Base-by-base conservation (phyloP, 2,329 filamentous ascomycete species). In the Epichloe brachyelytri region DNA sequence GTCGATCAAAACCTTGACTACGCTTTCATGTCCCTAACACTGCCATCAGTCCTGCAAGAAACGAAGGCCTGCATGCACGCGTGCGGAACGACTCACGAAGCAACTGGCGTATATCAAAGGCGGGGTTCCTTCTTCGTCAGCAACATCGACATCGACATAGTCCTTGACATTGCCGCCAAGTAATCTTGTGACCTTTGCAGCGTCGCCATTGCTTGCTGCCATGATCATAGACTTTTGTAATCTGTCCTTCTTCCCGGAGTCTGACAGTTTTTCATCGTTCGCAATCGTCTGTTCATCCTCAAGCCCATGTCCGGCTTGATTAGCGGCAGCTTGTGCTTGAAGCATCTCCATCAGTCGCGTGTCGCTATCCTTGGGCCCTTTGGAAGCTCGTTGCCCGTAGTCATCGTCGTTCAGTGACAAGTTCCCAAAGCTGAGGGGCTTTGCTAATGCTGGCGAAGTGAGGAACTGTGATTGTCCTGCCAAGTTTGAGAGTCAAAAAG, bases 41-140 rank as follows among this genome's bases (percentile, higher is more conserved):
- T 38, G 22, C 8, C 37, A 56, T 37, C 34, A 14, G 14, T 8
- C 43, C 14, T 53, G 55, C 30, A 56, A 30, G 30, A 30, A 30
- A 30, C 10, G 30, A 30, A 11, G 30, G 10, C 30, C 30, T 30
- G 11, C 48, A 57, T 14, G n/a, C 20, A 12, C 15, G 34, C 34
- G 30, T 4, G 6, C 5, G 5, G 26, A 15, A 17, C n/a, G 22
- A 65, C 84, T 67, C 68, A 88, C 90, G 74, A 98, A 98, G 64
- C 93, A 98, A 72, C 90, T 95, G 12, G 93, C 93, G 66, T 98
- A 98, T 54, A 98, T 95, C 56, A 98, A 71, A 2, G 93, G 88
- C n/a, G 90, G 87, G 1, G 93, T 97, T 15, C 93, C 93, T 65
- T 98, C 93, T 60, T 95, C 87, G 64, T 98, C 93, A 12, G 87